Percentiles rank a stretch among this genome's conserved stretches.
Evolutionary conservation across 2,329 filamentous ascomycete genomes (phyloP).

Genomic region (Colletotrichum endophyticum): DNA sequence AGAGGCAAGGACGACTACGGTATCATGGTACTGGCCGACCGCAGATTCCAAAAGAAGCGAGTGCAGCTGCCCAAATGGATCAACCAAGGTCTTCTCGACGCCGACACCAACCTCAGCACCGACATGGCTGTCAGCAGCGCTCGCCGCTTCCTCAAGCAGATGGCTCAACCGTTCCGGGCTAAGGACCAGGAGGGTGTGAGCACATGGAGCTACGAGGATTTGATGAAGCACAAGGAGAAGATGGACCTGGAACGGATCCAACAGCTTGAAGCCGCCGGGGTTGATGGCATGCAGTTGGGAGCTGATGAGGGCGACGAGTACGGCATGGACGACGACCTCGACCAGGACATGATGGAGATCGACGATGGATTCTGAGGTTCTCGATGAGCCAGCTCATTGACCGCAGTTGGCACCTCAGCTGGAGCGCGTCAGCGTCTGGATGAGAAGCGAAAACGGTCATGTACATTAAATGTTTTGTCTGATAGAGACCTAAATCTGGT

Average conservation of each 20-base stretch:
- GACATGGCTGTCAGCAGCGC: slow-evolving; percentile 93
- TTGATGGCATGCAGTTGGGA: slow-evolving; percentile 26
- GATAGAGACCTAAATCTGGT: background rate
- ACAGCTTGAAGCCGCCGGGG: slow-evolving; percentile 56
- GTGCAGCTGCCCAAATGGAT: slow-evolving; percentile 97
- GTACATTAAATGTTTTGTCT: background rate
- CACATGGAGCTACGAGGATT: slow-evolving; percentile 84
- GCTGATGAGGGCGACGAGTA: slow-evolving; percentile 44
- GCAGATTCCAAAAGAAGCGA: slow-evolving; percentile 90
- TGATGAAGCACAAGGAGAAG: slow-evolving; percentile 80
- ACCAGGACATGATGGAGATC: slow-evolving; percentile 61
- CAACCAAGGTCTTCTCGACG: slow-evolving; percentile 82
- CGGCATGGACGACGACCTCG: slow-evolving; percentile 56
- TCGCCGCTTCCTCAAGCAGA: slow-evolving; percentile 86
- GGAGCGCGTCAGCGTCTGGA: background rate
- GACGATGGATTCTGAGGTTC: slow-evolving; percentile 30
- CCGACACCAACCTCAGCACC: slow-evolving; percentile 88
- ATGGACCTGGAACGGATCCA: slow-evolving; percentile 71
- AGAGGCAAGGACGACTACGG: slow-evolving; percentile 98
- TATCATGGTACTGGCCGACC: slow-evolving; percentile 98
- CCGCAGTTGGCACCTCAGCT: background rate
- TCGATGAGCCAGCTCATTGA: background rate
- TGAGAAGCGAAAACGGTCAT: background rate
- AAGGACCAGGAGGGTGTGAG: slow-evolving; percentile 91
- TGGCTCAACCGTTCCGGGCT: slow-evolving; percentile 87